A percentile compares a stretch with the other conserved stretches of the same genome.
Conservation (phyloP, 2,329 filamentous ascomycete species). For the Talaromyces albobiverticillius region DNA sequence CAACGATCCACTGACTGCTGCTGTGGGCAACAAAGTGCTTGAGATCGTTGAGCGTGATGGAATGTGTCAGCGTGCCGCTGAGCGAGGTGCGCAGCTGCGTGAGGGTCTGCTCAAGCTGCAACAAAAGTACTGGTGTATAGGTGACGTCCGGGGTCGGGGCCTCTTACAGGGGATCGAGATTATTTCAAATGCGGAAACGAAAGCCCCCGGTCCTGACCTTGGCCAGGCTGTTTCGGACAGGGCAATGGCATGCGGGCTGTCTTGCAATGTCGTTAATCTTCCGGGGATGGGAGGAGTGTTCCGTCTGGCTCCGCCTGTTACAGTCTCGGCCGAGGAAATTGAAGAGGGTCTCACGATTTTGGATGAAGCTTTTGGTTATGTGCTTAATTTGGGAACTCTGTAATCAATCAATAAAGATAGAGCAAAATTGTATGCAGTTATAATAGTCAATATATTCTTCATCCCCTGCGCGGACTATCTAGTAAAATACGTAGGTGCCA, state of each 20-base stretch:
- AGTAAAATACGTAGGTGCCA: neutral
- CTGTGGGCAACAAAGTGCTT: conserved; percentile 60
- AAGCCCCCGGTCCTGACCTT: conserved; percentile 47
- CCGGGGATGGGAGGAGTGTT: conserved; percentile 57
- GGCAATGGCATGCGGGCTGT: conserved; percentile 54
- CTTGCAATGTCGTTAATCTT: conserved; percentile 56
- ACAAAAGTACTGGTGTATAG: conserved; percentile 58
- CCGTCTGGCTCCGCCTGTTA: conserved; percentile 60
- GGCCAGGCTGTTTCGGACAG: conserved; percentile 47
- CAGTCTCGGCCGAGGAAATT: conserved; percentile 51
- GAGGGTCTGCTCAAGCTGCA: conserved; percentile 47
- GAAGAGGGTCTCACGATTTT: conserved; percentile 54
- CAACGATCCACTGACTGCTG: conserved; percentile 60
- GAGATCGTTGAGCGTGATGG: conserved; percentile 59
- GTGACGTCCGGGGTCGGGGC: conserved; percentile 56
- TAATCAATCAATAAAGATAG: neutral
- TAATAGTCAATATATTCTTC: too few species aligned
- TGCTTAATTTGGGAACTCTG: conserved; percentile 2
- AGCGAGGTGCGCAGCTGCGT: conserved; percentile 47
- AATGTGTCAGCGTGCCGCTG: conserved; percentile 46
- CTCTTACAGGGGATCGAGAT: conserved; percentile 44
- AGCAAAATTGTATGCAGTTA: too few species aligned
- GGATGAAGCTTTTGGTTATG: conserved; percentile 51
- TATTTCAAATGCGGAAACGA: conserved; percentile 50
- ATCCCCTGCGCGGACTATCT: neutral